A percentile compares a stretch with the other conserved stretches of the same genome.
Evolutionary conservation across 1,284 basidiomycete genomes (phyloP).

Genomic region (Mycena citricolor): DNA sequence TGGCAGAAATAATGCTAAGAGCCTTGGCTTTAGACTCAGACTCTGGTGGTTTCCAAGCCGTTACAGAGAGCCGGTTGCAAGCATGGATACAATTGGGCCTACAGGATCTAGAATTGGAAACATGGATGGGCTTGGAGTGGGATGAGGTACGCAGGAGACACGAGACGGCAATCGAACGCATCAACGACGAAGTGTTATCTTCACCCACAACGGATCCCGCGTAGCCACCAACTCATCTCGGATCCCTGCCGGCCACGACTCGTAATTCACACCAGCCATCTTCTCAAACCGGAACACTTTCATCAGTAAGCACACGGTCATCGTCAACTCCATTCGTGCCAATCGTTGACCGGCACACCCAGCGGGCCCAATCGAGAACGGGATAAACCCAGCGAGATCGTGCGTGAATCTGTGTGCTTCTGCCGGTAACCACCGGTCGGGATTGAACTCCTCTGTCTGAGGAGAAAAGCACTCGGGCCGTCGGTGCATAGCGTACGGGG

Average conservation of each 20-base stretch:
- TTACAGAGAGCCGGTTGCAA: too few species aligned
- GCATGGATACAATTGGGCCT: too few species aligned
- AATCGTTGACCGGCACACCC: conserved; percentile 39
- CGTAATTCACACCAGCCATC: conserved; percentile 31
- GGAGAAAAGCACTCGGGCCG: conserved; percentile 44
- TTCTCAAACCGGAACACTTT: conserved; percentile 33
- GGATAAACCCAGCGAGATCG: conserved; percentile 36
- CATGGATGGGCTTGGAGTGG: not conserved
- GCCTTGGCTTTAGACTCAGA: too few species aligned
- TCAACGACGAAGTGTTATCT: too few species aligned
- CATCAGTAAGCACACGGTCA: conserved; percentile 26
- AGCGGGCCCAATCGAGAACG: conserved; percentile 39
- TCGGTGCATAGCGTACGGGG: conserved; percentile 40
- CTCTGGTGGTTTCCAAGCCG: too few species aligned
- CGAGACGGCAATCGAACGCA: too few species aligned
- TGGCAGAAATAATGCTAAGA: too few species aligned
- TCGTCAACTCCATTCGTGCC: conserved; percentile 34
- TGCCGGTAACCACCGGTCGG: conserved; percentile 46
- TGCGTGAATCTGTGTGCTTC: too few species aligned
- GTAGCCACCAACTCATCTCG: conserved; percentile 34
- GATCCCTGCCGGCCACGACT: conserved; percentile 30
- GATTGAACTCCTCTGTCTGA: conserved; percentile 39
- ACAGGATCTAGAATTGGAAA: too few species aligned
- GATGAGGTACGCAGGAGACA: conserved; percentile 12
- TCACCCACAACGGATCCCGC: conserved; percentile 24